Base-by-base conservation (phyloP, 805 yeast genomes). In the Candida schatavii region DNA sequence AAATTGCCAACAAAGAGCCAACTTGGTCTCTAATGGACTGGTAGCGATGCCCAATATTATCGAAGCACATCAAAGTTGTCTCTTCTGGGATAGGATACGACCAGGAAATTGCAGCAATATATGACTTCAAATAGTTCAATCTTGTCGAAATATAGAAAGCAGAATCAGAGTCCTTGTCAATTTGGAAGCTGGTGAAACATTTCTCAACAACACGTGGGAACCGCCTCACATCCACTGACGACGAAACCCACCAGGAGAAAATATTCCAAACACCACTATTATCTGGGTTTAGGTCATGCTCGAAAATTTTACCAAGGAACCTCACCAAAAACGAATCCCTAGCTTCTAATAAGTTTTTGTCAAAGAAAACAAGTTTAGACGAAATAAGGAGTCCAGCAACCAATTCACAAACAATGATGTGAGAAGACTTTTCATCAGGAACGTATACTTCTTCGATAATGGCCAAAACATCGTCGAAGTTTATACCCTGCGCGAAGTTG, bases 221-320 rank as follows among this genome's bases (percentile, higher is more conserved):
- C 44, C 96, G 74, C 55, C 96, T 75, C 37, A 72, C 49, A 57
- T 87, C 95, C 29, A 80, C 68, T 49, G 78, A 82, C 0, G 79
- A 60, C 0, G 88, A 85, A 1, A 80, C 54, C 85, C 88, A 84
- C 83, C 88, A 83, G 3, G 83, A 69, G 38, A 87, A 76, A 0
- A 88, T 75, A 27, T 72, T 71, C 97, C 97, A 93, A 31, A 85
- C 79, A 15, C 73, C 76, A 29, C 74, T 62, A 3, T 82, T 83
- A 25, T 89, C 93, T 3, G 88, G 95, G 1, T 87, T 77, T 42
- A 91, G 60, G 35, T 83, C 87, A 26, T 72, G 63, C 5, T 69
- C 65, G 26, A 88, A 68, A 3, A 81, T 72, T 0, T 56, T 48
- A 0, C 54, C 51, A 31, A 86, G 57, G 43, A 77, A 78, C 1